Evolutionary conservation across 148 eudicot genomes (phyloP), one percentile per base, ranked within the genome.

Genomic region (Cornus florida): DNA sequence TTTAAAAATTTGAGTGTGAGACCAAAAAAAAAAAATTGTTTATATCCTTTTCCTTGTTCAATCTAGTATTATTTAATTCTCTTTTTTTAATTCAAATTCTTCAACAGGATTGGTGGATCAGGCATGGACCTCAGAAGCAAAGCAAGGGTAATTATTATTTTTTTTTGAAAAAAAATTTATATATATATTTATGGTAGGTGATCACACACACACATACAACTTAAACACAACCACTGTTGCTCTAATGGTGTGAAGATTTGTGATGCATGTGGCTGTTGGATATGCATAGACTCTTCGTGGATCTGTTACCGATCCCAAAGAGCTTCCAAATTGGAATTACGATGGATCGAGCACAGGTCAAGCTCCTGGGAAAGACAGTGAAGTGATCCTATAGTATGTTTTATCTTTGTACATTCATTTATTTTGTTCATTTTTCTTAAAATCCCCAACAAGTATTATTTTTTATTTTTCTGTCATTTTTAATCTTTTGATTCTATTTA

Each of bases 111-210:
- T 69, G 98, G 98, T 74, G 98, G 98, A 67, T 90, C 98, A 24
- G 98, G 98, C 31, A 81, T 91, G 91, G 98, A 95, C 66, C 41
- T 95, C 73, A 88, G 98, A 83, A 93, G 98, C 91, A 95, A 95
- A 91, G 96, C 94, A 57, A 95, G 91, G 92, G 98, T 95, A 91
- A 80, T 43, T 0, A 32, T 39, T 39, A n/a, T 60, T 67, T 35
- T 5, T 12, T 16, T 11, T 8, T 60, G 28, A 28, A 28, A 28
- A 28, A 28, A 28, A 48, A 24, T 9, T 60, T 60, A 14, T 14
- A 2, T 16, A 6, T 62, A 0, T 62, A 2, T 6, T 62, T 62
- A 7, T 62, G 17, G 23, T 62, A 62, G 5, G 4, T 62, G 2
- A 6, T 22, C 8, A 7, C 48, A 9, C 48, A 43, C 48, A 43